Percentiles rank a stretch among this genome's conserved stretches.
phyloP scores from a whole-genome alignment of 805 yeast genomes.

The Kazachstania viticola region DNA sequence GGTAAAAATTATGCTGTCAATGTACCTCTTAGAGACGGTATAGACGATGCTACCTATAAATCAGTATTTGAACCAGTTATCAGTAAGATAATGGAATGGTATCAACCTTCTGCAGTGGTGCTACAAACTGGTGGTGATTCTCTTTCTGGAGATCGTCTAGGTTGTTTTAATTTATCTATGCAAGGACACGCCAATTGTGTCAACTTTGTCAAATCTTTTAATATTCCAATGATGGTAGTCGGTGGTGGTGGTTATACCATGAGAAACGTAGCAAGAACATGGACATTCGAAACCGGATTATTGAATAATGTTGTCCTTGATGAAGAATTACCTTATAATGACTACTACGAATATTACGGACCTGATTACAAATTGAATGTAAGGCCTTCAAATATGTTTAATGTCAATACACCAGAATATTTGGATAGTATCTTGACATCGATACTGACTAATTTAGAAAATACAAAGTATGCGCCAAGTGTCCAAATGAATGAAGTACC shows the following conservation, averaged over 20 bases:
- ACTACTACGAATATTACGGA: conserved; percentile 93
- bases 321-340: conserved; percentile 76
- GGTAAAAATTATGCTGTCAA: conserved; percentile 84
- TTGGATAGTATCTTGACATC: conserved; percentile 72
- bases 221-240: conserved; percentile 77
- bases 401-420: conserved; percentile 89
- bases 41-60: conserved; percentile 80
- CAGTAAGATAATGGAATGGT: conserved; percentile 82
- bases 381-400: conserved; percentile 91
- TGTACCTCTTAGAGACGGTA: conserved; percentile 90
- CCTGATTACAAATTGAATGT: conserved; percentile 95
- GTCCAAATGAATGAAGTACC: conserved; percentile 90
- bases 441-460: conserved; percentile 66
- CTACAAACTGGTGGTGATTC: conserved; percentile 98
- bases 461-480: conserved; percentile 94
- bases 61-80: conserved; percentile 71
- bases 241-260: conserved; percentile 99
- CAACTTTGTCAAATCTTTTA: conserved; percentile 75
- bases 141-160: conserved; percentile 82
- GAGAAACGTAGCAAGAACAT: conserved; percentile 82
- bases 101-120: conserved; percentile 87
- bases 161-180: conserved; percentile 87
- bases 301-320: conserved; percentile 59
- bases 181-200: conserved; percentile 95
- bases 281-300: conserved; percentile 91